Conservation (phyloP, 345 rosid species). For the Gossypioides kirkii region DNA sequence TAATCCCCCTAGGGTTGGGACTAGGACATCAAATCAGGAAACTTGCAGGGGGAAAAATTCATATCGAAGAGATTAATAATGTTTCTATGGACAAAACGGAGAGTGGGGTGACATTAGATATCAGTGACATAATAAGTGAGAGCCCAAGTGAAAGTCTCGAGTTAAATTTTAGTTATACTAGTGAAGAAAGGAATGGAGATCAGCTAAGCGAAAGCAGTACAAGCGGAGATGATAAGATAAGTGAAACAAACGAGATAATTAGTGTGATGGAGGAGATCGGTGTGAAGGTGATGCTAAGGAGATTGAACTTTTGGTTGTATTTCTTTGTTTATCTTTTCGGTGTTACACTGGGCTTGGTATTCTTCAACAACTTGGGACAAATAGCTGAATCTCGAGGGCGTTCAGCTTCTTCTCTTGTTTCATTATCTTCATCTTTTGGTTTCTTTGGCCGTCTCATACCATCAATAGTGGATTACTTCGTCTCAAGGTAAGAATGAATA, state of each 20-base stretch:
- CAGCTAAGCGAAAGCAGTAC: slow-evolving; percentile 16
- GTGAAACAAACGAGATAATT: slow-evolving; percentile 7
- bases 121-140: not conserved
- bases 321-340: slow-evolving; percentile 64
- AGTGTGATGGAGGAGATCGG: slow-evolving; percentile 61
- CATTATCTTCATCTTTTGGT: slow-evolving; percentile 73
- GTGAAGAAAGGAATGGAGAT: not conserved
- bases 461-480: slow-evolving; percentile 54
- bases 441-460: slow-evolving; percentile 95
- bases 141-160: not conserved
- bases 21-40: slow-evolving; percentile 14
- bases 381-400: slow-evolving; percentile 77
- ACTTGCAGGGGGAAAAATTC: slow-evolving; percentile 20
- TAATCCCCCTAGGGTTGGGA: slow-evolving; percentile 32
- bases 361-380: slow-evolving; percentile 85
- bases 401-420: slow-evolving; percentile 50
- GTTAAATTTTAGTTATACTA: not conserved
- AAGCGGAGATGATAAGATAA: not conserved
- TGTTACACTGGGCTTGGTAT: slow-evolving; percentile 83
- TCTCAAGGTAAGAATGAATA: slow-evolving; percentile 45
- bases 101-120: slow-evolving; percentile 13
- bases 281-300: slow-evolving; percentile 47
- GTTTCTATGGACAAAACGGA: not conserved
- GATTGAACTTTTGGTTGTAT: slow-evolving; percentile 73
- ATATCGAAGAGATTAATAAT: slow-evolving; percentile 29